Evolutionary conservation across 176 grass and related monocot genomes (phyloP).

Genomic region (Bonia amplexicaulis): DNA sequence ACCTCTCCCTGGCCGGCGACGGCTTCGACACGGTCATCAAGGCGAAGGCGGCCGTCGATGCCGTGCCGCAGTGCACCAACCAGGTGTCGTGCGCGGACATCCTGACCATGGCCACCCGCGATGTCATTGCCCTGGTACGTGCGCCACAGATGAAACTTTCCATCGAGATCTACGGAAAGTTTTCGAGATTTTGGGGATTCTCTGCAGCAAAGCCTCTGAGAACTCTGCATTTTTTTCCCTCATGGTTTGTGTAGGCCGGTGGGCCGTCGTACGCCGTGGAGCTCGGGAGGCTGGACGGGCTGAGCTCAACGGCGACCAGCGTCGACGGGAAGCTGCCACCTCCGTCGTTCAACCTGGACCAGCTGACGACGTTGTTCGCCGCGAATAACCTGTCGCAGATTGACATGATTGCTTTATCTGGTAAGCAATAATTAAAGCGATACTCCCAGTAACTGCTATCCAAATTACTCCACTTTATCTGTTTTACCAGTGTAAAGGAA

Average conservation of each 20-base stretch:
- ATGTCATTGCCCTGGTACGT: constrained; percentile 60
- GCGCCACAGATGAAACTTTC: neutral
- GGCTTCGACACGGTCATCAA: constrained; percentile 91
- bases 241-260: constrained; percentile 39
- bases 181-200: neutral
- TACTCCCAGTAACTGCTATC: neutral
- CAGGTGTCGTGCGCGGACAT: constrained; percentile 90
- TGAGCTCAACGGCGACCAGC: constrained; percentile 60
- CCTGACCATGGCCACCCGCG: constrained; percentile 77
- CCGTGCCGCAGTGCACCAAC: constrained; percentile 60
- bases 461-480: neutral
- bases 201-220: neutral
- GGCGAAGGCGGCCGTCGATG: constrained; percentile 83
- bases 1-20: constrained; percentile 89
- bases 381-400: constrained; percentile 67
- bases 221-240: too few species aligned
- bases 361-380: constrained; percentile 70
- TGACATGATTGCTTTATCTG: constrained; percentile 89
- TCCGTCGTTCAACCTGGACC: constrained; percentile 58
- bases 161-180: neutral
- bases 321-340: constrained; percentile 72
- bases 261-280: constrained; percentile 75
- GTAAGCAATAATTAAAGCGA: constrained; percentile 31
- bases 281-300: constrained; percentile 77
- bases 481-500: neutral